Evolutionary conservation across 2,329 filamentous ascomycete genomes (phyloP), one percentile per base, ranked within the genome.

Genomic region (Exophiala calicioides): DNA sequence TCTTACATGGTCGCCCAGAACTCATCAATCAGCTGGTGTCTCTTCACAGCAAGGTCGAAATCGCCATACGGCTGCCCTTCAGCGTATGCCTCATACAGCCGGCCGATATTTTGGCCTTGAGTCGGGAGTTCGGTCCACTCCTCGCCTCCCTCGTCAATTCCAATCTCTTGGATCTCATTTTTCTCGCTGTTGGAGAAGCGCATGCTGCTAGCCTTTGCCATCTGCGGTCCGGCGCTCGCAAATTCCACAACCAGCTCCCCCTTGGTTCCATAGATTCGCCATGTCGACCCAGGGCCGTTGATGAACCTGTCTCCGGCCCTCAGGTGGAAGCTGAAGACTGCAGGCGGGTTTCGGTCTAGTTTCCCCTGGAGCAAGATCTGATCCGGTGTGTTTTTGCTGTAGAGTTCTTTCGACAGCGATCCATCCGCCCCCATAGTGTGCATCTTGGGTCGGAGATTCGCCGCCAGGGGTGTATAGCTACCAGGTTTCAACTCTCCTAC

Each of bases 71-170:
- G n/a, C 69, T 58, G 12, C 68, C 52, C 18, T 61, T 52, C n/a
- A 4, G 76, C 75, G 64, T 73, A 80, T 1, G 68, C 69, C 56
- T 85, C 80, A 62, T 83, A 84, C 0, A 81, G 56, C 15, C 69
- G 70, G 0, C 71, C 80, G 20, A 84, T 74, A 53, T 73, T 76
- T 41, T 75, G 68, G 1, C 69, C 71, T 3, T 65, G 56, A 1
- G 70, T 26, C 0, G 75, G 71, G 13, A 80, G 49, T 8, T 71
- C 67, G 8, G 71, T 65, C 57, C 75, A 74, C 63, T 71, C 76
- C 3, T 71, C 69, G 10, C 67, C 62, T 67, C 72, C 80, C 5
- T 66, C 56, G 20, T 56, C 56, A 16, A 49, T 61, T 1, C 67
- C 55, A 0, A 79, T 60, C 3, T 66, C 53, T 9, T 75, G 68